Base-by-base conservation (phyloP, 2,329 filamentous ascomycete genomes). In the Ascochyta koolunga region DNA sequence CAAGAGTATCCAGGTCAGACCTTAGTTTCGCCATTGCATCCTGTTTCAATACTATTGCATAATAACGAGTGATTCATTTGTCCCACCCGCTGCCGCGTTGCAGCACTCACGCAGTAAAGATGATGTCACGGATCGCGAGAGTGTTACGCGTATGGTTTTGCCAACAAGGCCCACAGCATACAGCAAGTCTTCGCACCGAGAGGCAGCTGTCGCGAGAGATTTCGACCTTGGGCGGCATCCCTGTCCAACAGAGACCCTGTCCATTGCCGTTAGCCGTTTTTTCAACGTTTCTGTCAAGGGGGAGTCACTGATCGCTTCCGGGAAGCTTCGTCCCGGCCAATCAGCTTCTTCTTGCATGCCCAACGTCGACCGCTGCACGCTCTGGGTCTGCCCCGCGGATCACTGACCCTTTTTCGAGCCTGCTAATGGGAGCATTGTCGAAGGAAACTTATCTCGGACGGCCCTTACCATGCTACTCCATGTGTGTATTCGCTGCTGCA, bases 121-220 rank as follows among this genome's bases (percentile, higher is more conserved):
- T 50, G 51, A 54, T 46, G 45, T 50, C 51, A 50, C 40, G 24
- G 10, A 46, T 54, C 51, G 40, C 37, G 40, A 38, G 40, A 32
- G 36, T 15, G 15, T 29, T 8, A 11, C 6, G 11, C 8, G 18
- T 35, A 8, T 36, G 31, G 19, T 41, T 41, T 44, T 18, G 18
- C 21, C 39, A 18, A 37, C 27, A 25, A 27, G 33, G 16, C 39
- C 50, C 39, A 35, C 44, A 21, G n/a, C 27, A 1, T 13, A 25
- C 7, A 33, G 35, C 35, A 13, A 50, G 15, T 35, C 10, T 39
- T n/a, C 24, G 29, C 13, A 27, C 5, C 19, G 19, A 32, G 27
- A 16, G 29, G 24, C 19, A 33, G 18, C n/a, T 24, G 16, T 8
- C 13, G 7, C 21, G 18, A 33, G 18, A 15, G 4, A 16, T 13